phyloP scores from a whole-genome alignment of 2,329 filamentous ascomycete genomes.

The Exophiala spinifera region DNA sequence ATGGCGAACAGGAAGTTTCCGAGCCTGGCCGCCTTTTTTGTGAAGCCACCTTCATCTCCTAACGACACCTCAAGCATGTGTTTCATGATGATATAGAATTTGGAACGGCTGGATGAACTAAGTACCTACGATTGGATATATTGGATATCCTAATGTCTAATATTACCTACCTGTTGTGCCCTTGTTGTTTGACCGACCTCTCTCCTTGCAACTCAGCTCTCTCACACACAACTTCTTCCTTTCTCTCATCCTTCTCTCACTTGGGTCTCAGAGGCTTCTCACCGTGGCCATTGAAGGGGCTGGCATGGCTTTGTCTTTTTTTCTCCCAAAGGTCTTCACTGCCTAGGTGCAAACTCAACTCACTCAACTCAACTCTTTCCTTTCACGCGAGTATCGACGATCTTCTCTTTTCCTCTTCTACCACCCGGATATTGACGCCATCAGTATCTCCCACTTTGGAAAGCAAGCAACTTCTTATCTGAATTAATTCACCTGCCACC shows the following conservation, averaged over 20 bases:
- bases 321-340: no score
- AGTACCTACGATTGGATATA: slow-evolving; percentile 32
- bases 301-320: no score
- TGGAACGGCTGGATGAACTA: slow-evolving; percentile 28
- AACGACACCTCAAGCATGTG: slow-evolving; percentile 22
- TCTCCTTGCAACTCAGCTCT: not conserved
- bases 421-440: no score
- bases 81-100: slow-evolving; percentile 16
- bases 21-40: slow-evolving; percentile 79
- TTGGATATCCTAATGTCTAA: slow-evolving; percentile 29
- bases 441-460: no score
- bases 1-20: slow-evolving; percentile 72
- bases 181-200: not conserved
- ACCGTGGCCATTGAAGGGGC: no score
- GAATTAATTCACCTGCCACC: not conserved
- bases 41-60: slow-evolving; percentile 95
- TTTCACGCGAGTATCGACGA: no score
- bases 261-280: not conserved
- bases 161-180: slow-evolving; percentile 14
- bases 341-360: no score
- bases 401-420: no score
- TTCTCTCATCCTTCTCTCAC: not conserved
- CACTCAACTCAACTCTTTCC: no score
- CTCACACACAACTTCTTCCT: not conserved
- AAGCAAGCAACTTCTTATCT: no score